Evolutionary conservation across 495 filamentous ascomycete genomes (phyloP), one percentile per base, ranked within the genome.

Genomic region (Elaphomyces granulatus): DNA sequence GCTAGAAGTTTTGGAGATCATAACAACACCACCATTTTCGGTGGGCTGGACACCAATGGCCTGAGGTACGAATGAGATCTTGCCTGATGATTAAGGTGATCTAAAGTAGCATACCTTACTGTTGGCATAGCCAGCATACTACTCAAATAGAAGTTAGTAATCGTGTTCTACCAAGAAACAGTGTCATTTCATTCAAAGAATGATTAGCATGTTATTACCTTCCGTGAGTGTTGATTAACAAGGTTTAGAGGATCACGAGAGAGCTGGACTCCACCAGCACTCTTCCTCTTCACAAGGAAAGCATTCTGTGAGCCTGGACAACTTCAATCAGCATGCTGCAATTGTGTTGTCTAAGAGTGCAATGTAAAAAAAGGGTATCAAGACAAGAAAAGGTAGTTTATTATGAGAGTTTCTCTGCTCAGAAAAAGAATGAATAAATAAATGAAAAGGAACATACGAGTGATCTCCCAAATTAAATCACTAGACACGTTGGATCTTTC

Each of bases 191-290:
- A 16, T 34, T 26, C 7, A 20, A 14, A 28, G 16, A 32, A 32
- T 43, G n/a, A n/a, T n/a, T n/a, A n/a, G n/a, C n/a, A n/a, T 1
- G 16, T 8, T 19, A 10, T 43, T 70, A 90, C 86, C 81, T 93
- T 98, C 71, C 83, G 83, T 37, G 73, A 77, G 64, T 94, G 80
- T 61, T 81, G 68, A 77, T 95, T 96, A 53, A 66, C 67, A 53
- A 95, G 60, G 70, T 96, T 98, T 47, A 94, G 64, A 48, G 85
- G 81, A 58, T 98, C 92, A 36, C 80, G 81, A 45, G 90, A 96
- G 74, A 98, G 87, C 64, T 79, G 81, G 48, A 78, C 67, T 53
- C 81, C 79, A 50, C 81, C 83, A 46, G 67, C 70, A 43, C 60
- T 55, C 60, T 77, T 84, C 61, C 86, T 77, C 78, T 94, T 92